Evolutionary conservation across 2,329 filamentous ascomycete species (phyloP).

Genomic region (Colletotrichum caudatum): DNA sequence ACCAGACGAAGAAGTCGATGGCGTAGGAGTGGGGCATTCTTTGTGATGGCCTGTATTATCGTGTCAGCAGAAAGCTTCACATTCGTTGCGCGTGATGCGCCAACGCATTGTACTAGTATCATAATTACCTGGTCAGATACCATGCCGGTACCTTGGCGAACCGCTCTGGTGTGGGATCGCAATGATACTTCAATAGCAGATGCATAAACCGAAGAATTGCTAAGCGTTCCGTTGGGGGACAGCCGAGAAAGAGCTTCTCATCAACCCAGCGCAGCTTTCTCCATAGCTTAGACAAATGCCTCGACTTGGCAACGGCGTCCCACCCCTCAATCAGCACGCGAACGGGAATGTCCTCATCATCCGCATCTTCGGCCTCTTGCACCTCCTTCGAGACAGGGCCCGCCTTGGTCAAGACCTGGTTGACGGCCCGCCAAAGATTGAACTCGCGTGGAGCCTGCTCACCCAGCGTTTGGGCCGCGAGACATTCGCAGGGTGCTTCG

Average conservation of each 20-base stretch:
- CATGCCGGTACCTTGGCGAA: constrained; percentile 45
- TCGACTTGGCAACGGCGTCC: constrained; percentile 46
- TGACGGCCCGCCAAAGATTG: constrained; percentile 48
- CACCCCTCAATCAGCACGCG: constrained; percentile 47
- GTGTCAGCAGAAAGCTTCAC: constrained; percentile 10
- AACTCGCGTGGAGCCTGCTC: constrained; percentile 6
- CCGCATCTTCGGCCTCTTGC: constrained; percentile 43
- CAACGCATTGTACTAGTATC: neutral
- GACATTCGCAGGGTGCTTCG: constrained; percentile 27
- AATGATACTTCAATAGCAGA: constrained; percentile 46
- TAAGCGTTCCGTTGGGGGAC: constrained; percentile 44
- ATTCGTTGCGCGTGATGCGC: neutral
- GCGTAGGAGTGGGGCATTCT: constrained; percentile 47
- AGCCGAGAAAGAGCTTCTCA: constrained; percentile 44
- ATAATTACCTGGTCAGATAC: constrained; percentile 47
- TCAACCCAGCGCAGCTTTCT: constrained; percentile 46
- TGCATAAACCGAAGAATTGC: constrained; percentile 47
- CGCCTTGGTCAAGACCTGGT: constrained; percentile 41
- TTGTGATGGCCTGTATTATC: constrained; percentile 45
- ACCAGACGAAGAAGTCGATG: constrained; percentile 51
- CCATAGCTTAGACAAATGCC: constrained; percentile 47
- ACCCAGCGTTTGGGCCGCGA: neutral
- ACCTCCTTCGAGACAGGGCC: constrained; percentile 33
- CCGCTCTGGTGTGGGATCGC: constrained; percentile 44
- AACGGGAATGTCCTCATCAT: constrained; percentile 46